A percentile compares a stretch with the other conserved stretches of the same genome.
Conservation (phyloP, 805 yeast genomes). For the Starmerella roubikii region DNA sequence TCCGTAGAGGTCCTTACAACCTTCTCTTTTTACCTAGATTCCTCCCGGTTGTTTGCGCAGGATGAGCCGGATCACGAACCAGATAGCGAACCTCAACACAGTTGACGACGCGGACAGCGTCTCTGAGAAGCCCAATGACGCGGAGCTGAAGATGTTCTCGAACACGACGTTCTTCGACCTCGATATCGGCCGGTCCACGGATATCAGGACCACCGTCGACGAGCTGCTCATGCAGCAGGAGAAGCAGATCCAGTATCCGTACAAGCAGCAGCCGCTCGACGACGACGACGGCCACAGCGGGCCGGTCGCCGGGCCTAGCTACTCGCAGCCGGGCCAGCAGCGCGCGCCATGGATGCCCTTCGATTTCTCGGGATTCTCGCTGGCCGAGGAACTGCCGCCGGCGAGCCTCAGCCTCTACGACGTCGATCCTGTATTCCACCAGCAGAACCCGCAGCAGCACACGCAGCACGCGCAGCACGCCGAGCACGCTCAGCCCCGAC, state of each 20-base stretch:
- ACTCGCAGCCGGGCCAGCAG: conserved; percentile 3
- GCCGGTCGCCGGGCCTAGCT: conserved; percentile 15
- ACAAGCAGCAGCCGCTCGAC: conserved; percentile 18
- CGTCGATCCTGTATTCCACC: conserved; percentile 17
- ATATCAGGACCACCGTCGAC: conserved; percentile 30
- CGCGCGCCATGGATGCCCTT: conserved; percentile 20
- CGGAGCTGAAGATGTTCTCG: conserved; percentile 31
- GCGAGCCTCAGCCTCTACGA: conserved; percentile 15
- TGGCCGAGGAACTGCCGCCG: conserved; percentile 25
- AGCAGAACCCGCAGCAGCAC: conserved; percentile 5
- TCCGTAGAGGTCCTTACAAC: too few relatives aligned
- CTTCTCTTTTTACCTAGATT: too few relatives aligned
- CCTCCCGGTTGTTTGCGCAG: too few relatives aligned
- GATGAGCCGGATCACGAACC: conserved; percentile 6
- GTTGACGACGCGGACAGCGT: conserved; percentile 10
- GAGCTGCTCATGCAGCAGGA: conserved; percentile 31
- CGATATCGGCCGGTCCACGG: conserved; percentile 32
- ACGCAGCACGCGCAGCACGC: not conserved
- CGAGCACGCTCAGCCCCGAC: not conserved
- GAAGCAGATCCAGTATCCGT: conserved; percentile 26
- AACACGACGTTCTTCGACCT: conserved; percentile 34
- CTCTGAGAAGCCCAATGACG: conserved; percentile 21
- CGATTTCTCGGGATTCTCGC: conserved; percentile 24
- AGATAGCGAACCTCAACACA: conserved; percentile 15
- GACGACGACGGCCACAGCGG: conserved; percentile 1